Percentiles rank a stretch among this genome's conserved stretches.
phyloP scores from a whole-genome alignment of 805 yeast species.

The Starmerella vitae region DNA sequence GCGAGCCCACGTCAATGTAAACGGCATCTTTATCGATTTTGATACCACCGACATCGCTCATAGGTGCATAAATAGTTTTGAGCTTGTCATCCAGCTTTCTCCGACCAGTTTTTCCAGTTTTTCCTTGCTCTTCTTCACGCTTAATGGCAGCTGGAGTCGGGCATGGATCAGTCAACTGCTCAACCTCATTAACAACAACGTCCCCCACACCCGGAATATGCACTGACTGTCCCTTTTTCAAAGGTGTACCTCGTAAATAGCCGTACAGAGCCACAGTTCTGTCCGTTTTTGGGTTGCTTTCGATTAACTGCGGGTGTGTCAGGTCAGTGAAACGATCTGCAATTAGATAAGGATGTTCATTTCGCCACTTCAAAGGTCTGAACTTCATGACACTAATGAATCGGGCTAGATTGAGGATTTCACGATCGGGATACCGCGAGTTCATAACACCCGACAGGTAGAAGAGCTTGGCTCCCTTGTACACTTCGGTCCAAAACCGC shows the following conservation, averaged over 20 bases:
- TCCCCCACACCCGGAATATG: conserved; percentile 97
- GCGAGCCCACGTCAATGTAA: conserved; percentile 64
- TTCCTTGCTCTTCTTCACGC: conserved; percentile 61
- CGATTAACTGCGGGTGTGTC: conserved; percentile 79
- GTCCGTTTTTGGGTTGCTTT: conserved; percentile 68
- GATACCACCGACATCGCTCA: conserved; percentile 99
- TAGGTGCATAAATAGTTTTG: conserved; percentile 92
- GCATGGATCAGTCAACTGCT: conserved; percentile 94
- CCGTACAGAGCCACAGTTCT: conserved; percentile 88
- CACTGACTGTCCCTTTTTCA: conserved; percentile 58
- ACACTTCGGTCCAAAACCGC: conserved; percentile 97
- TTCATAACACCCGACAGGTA: conserved; percentile 90
- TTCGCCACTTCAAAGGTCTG: conserved; percentile 98
- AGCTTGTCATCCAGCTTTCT: conserved; percentile 88
- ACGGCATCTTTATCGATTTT: conserved; percentile 95
- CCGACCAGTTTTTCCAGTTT: conserved; percentile 44
- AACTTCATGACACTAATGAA: conserved; percentile 96
- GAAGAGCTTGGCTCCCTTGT: conserved; percentile 92
- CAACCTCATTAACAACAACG: conserved; percentile 56
- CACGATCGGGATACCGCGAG: conserved; percentile 96
- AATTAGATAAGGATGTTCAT: conserved; percentile 88
- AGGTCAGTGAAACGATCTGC: conserved; percentile 87
- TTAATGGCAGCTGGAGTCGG: conserved; percentile 93
- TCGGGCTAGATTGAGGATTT: conserved; percentile 76
- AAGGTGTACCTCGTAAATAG: conserved; percentile 84